A percentile compares a stretch with the other conserved stretches of the same genome.
Evolutionary conservation across 768 basidiomycete species (phyloP).

Genomic region (Rubroboletus satanas): DNA sequence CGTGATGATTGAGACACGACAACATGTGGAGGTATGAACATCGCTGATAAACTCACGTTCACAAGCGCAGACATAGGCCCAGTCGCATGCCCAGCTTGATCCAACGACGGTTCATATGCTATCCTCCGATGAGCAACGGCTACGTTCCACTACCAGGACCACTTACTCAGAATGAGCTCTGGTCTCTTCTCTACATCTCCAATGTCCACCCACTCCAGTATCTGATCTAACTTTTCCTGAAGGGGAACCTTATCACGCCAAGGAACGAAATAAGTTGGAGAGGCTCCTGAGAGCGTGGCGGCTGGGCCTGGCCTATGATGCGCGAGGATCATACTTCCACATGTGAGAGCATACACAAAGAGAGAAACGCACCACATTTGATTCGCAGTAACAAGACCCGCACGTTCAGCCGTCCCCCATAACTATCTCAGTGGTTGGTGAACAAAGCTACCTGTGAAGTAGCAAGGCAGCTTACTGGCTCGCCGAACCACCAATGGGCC

Average conservation of each 20-base stretch:
- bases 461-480: conserved; percentile 60
- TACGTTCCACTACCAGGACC: neutral
- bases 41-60: conserved; percentile 47
- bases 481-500: conserved; percentile 82
- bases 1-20: neutral
- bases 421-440: conserved; percentile 46
- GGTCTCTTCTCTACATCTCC: conserved; percentile 62
- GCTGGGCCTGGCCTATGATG: conserved; percentile 76
- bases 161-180: conserved; percentile 68
- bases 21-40: neutral
- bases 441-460: neutral
- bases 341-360: neutral
- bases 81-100: conserved; percentile 75
- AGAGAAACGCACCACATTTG: conserved; percentile 76
- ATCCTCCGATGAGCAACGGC: neutral
- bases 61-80: conserved; percentile 68
- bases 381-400: conserved; percentile 74
- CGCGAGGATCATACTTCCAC: neutral
- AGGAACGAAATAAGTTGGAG: conserved; percentile 73
- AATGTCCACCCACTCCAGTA: conserved; percentile 81
- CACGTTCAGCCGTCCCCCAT: conserved; percentile 83
- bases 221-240: conserved; percentile 67
- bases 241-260: conserved; percentile 63
- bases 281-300: conserved; percentile 56
- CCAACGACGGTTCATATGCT: conserved; percentile 84